Evolutionary conservation across 1,139 yeast species (phyloP).

Genomic region (Torulaspora globosa): DNA sequence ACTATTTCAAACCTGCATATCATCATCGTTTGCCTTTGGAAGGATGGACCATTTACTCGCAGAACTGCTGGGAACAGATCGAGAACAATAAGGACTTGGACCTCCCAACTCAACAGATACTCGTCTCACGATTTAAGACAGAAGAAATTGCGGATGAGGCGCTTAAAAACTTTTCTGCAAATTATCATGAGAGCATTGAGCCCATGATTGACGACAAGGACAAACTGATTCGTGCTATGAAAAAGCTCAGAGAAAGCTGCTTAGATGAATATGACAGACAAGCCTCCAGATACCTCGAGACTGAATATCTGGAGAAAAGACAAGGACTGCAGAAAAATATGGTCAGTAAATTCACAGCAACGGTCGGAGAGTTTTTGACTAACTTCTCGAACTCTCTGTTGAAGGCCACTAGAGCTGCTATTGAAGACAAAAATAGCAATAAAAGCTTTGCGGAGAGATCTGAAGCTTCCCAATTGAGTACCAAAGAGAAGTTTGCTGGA

Average conservation of each 20-base stretch:
- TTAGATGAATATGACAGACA: conserved; percentile 55
- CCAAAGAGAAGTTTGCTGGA: conserved; percentile 12
- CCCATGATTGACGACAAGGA: conserved; percentile 36
- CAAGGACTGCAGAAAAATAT: conserved; percentile 46
- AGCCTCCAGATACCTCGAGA: conserved; percentile 67
- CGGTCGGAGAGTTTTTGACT: conserved; percentile 17
- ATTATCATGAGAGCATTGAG: conserved; percentile 23
- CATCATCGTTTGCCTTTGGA: conserved; percentile 88
- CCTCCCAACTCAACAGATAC: conserved; percentile 90
- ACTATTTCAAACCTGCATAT: conserved; percentile 62
- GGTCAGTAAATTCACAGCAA: conserved; percentile 42
- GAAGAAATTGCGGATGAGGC: conserved; percentile 63
- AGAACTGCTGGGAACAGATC: conserved; percentile 90
- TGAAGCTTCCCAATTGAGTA: conserved; percentile 16
- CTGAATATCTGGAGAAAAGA: conserved; percentile 64
- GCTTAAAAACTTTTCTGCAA: conserved; percentile 24
- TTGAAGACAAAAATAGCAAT: conserved; percentile 13
- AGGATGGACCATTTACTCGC: conserved; percentile 93
- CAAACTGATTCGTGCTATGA: conserved; percentile 43
- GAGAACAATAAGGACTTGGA: conserved; percentile 90
- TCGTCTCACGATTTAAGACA: conserved; percentile 92
- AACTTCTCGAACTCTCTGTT: conserved; percentile 14
- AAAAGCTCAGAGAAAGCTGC: conserved; percentile 43
- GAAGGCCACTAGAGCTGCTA: conserved; percentile 14
- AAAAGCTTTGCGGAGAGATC: conserved; percentile 27